Conservation (phyloP, 169 alveolate genomes). For the Theileria parva region DNA sequence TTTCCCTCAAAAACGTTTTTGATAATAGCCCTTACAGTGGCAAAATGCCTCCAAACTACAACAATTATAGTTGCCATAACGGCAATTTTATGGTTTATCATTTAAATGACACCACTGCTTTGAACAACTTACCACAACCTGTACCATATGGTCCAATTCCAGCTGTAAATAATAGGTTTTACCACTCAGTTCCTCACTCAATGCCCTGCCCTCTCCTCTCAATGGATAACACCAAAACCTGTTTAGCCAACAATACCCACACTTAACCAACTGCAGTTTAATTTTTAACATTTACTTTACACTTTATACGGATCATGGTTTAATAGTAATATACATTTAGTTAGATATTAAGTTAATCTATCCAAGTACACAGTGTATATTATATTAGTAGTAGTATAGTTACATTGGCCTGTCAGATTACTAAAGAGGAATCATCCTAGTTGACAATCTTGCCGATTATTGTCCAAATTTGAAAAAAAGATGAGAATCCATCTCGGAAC, state of each 20-base stretch:
- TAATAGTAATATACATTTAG: background rate
- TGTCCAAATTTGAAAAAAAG: constrained; percentile 12
- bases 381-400: background rate
- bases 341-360: background rate
- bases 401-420: constrained; percentile 39
- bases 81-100: background rate
- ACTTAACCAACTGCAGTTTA: background rate
- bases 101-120: background rate
- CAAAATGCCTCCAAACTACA: background rate
- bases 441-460: constrained; percentile 14
- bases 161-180: background rate
- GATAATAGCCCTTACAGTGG: background rate
- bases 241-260: background rate
- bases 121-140: background rate
- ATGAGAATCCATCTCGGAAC: constrained; percentile 2
- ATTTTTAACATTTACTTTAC: background rate
- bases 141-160: background rate
- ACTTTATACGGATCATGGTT: background rate
- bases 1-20: background rate
- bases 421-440: constrained; percentile 31
- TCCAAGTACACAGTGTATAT: background rate
- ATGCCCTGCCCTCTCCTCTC: background rate
- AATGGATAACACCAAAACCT: background rate
- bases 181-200: background rate
- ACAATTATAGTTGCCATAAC: background rate